Base-by-base conservation (phyloP, 2,329 filamentous ascomycete genomes). In the Tolypocladium guangdongense region DNA sequence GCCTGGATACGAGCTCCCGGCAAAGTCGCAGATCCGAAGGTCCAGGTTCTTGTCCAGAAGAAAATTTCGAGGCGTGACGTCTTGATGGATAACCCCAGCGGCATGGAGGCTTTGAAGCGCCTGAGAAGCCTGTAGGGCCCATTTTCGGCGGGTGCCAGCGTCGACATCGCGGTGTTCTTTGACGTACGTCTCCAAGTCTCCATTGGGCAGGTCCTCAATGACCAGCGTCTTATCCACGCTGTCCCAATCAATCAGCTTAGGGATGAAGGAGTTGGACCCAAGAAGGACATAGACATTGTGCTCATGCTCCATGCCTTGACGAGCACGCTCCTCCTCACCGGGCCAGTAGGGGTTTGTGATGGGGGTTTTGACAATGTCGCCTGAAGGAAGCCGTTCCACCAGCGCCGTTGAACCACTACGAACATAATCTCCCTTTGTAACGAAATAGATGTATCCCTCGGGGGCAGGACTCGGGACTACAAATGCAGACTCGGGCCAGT, bases 21-120 rank as follows among this genome's bases (percentile, higher is more conserved):
- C 54, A 24, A 56, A 56, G 52, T 56, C 54, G 46, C 52, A 52
- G 38, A 52, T 46, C 35, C 50, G 18, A 46, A 52, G 38, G 39
- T 52, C 41, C 27, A 52, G 32, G 39, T 60, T 43, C 18, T 59
- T 53, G 52, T 70, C 64, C 24, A 71, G 54, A 3, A 71, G 58
- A 50, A 70, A 64, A 54, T 71, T 68, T 52, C 62, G 63, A 14
- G 67, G 66, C 55, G 65, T 63, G 41, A 71, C 59, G 51, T 71
- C 66, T 56, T 63, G 67, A 53, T 71, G 68, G 53, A 70, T 61
- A 18, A 70, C 62, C 18, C 57, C 58, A 55, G 61, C 59, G n/a
- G 49, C 58, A 62, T 72, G 69, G 33, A 71, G 52, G 48, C 66
- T 57, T 43, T 55, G 51, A 36, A 71, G 52, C 18, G 60, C 65